phyloP scores from a whole-genome alignment of 2,329 filamentous ascomycete species.

The Bipolaris bicolor region DNA sequence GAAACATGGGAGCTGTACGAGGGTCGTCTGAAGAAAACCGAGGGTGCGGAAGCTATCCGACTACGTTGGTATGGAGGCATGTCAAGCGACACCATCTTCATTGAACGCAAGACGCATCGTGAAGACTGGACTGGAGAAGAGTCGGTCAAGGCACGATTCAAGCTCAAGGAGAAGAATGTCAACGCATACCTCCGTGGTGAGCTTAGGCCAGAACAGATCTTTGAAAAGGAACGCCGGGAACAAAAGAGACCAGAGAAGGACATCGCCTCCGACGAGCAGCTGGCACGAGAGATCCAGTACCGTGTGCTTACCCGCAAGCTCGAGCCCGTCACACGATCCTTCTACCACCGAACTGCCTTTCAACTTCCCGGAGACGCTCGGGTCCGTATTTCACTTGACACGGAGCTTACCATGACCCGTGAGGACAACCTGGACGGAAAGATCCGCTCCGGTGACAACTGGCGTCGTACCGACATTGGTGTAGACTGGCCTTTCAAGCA shows the following conservation, averaged over 20 bases:
- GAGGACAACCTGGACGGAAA: conserved; percentile 92
- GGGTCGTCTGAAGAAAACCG: conserved; percentile 94
- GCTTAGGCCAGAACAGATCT: conserved; percentile 84
- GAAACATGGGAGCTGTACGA: conserved; percentile 93
- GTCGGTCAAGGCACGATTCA: conserved; percentile 96
- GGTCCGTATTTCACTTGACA: conserved; percentile 95
- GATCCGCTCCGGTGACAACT: conserved; percentile 80
- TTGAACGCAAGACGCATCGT: conserved; percentile 96
- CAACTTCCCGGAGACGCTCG: conserved; percentile 95
- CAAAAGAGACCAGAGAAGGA: conserved; percentile 92
- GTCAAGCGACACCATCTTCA: conserved; percentile 92
- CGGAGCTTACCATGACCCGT: conserved; percentile 90
- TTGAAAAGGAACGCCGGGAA: conserved; percentile 94
- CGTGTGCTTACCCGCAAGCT: conserved; percentile 86
- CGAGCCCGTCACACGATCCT: conserved; percentile 87
- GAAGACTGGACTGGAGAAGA: conserved; percentile 99
- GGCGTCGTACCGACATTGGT: conserved; percentile 96
- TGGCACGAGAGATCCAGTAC: conserved; percentile 93
- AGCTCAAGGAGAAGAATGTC: conserved; percentile 95
- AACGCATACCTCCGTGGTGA: conserved; percentile 87
- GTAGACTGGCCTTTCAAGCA: conserved; percentile 95
- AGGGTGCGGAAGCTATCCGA: conserved; percentile 95
- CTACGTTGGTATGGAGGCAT: conserved; percentile 97
- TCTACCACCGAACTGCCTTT: conserved; percentile 98
- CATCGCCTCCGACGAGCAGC: conserved; percentile 86